Conservation (phyloP, 129 eudicot species). For the Sambucus nigra region DNA sequence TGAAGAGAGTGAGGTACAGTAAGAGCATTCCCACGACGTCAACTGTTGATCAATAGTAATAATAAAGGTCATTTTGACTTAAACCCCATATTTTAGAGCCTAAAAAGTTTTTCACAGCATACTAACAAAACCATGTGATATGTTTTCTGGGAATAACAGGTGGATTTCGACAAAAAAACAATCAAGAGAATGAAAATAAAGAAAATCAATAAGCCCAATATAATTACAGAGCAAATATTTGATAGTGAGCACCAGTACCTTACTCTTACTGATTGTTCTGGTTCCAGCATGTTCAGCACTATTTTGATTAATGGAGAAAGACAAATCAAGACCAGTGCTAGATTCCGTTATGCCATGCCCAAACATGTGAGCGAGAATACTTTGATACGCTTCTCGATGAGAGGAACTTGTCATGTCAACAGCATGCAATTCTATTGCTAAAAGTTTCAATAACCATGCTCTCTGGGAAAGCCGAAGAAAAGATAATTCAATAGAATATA, state of each 20-base stretch:
- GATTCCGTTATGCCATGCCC: conserved; percentile 32
- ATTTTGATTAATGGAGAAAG: conserved; percentile 22
- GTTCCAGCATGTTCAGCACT: conserved; percentile 34
- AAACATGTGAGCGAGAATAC: conserved; percentile 53
- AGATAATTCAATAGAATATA: neutral
- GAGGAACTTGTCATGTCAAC: conserved; percentile 52
- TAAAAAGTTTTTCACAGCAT: no score
- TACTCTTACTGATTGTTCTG: conserved; percentile 42
- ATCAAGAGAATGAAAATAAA: no score
- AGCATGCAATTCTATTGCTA: conserved; percentile 72
- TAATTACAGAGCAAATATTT: conserved; percentile 1
- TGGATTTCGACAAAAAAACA: no score
- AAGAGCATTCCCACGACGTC: no score
- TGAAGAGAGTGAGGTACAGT: no score
- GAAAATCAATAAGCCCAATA: no score
- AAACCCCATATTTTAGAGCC: no score
- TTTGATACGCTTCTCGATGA: conserved; percentile 72
- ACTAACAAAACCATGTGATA: no score
- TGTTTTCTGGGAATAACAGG: no score
- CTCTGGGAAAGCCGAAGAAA: conserved; percentile 36
- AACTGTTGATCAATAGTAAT: no score
- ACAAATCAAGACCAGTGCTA: conserved; percentile 25
- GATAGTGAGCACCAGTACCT: conserved; percentile 38
- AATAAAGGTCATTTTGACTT: no score
- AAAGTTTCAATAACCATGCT: conserved; percentile 95